Percentiles rank a stretch among this genome's conserved stretches.
Conservation (phyloP, 352 stramenopile genomes). For the Phytophthora tentaculata region DNA sequence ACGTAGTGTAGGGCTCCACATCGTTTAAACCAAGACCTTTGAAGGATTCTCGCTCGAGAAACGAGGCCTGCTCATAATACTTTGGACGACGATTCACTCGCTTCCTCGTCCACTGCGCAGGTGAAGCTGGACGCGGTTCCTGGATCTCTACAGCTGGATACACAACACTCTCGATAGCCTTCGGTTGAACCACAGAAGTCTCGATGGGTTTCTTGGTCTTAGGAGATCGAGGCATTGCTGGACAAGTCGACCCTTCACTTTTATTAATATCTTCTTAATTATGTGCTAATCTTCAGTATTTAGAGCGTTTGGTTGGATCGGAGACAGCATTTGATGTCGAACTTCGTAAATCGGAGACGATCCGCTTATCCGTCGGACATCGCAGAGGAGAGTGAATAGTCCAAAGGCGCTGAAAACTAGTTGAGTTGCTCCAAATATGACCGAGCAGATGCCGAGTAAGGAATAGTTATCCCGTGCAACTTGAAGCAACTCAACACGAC, state of each 20-base stretch:
- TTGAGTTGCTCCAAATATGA: constrained; percentile 54
- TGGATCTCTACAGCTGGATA: background rate
- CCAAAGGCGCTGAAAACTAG: constrained; percentile 52
- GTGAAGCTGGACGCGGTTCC: background rate
- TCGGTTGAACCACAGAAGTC: background rate
- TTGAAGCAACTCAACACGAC: constrained; percentile 50
- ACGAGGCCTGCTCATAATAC: constrained; percentile 53
- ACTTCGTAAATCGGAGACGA: constrained; percentile 51
- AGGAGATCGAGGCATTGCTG: background rate
- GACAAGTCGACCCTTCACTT: too few species aligned
- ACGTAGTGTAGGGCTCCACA: background rate
- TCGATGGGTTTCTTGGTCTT: constrained; percentile 12
- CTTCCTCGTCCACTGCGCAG: constrained; percentile 34
- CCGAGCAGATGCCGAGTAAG: constrained; percentile 48
- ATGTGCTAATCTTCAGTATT: background rate
- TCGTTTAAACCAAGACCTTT: constrained; percentile 20
- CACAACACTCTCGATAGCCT: constrained; percentile 2
- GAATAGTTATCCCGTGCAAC: constrained; percentile 56
- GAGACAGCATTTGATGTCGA: constrained; percentile 34
- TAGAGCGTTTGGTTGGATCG: constrained; percentile 18
- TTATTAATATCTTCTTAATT: background rate
- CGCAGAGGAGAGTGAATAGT: constrained; percentile 66
- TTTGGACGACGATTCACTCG: constrained; percentile 43
- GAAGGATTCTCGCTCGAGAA: constrained; percentile 48
- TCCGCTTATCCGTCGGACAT: constrained; percentile 50